phyloP scores from a whole-genome alignment of 2,329 filamentous ascomycete genomes.

The Ramichloridium luteum region DNA sequence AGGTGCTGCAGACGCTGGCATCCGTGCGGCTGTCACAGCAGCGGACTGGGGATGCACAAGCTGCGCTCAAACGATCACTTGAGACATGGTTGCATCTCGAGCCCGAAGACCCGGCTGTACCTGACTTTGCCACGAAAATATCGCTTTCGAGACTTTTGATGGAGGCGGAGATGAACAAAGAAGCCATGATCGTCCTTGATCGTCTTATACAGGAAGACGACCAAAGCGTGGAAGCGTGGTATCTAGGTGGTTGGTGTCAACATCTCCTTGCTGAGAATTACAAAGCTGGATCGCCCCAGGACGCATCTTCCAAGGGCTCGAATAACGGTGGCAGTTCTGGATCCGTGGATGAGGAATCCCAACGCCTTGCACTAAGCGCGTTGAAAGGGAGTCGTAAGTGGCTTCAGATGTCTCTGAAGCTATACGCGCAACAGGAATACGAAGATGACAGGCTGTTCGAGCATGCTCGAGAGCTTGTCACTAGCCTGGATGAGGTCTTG shows the following conservation, averaged over 20 bases:
- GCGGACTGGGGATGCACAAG: conserved; percentile 63
- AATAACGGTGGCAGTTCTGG: too few relatives aligned
- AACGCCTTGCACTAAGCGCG: conserved; percentile 29
- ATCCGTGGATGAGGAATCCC: conserved; percentile 24
- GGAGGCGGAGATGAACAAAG: conserved; percentile 75
- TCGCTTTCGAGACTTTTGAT: conserved; percentile 75
- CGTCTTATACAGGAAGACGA: conserved; percentile 80
- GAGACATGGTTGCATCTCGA: conserved; percentile 71
- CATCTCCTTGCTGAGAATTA: conserved; percentile 65
- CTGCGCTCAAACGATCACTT: conserved; percentile 67
- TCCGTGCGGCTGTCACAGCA: conserved; percentile 86
- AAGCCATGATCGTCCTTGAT: conserved; percentile 76
- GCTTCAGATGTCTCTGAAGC: conserved; percentile 65
- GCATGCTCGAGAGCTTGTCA: conserved; percentile 61
- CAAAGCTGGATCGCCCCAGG: too few relatives aligned
- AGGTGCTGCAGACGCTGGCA: conserved; percentile 90
- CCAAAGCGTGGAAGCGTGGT: conserved; percentile 90
- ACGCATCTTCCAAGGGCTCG: too few relatives aligned
- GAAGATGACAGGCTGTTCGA: conserved; percentile 69
- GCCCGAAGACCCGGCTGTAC: conserved; percentile 58
- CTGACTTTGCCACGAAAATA: conserved; percentile 76
- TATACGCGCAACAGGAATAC: conserved; percentile 71
- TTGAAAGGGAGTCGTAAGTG: conserved; percentile 69
- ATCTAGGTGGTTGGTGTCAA: conserved; percentile 87
- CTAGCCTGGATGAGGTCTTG: conserved; percentile 32